Percentiles rank a stretch among this genome's conserved stretches.
phyloP scores from a whole-genome alignment of 2,329 filamentous ascomycete genomes.

The Monilinia fructigena region DNA sequence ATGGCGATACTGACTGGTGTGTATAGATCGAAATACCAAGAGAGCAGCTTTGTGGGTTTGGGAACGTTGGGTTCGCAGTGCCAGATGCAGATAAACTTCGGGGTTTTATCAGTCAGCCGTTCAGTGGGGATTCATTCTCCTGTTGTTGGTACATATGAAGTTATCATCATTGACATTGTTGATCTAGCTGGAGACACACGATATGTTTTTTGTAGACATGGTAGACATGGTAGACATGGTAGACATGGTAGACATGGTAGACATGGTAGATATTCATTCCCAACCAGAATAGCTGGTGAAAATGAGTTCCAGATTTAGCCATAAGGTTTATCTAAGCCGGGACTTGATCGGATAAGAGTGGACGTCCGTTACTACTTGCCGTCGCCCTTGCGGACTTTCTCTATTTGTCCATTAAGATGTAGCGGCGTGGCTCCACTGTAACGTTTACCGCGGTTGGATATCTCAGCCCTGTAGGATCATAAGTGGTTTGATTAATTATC shows the following conservation, averaged over 20 bases:
- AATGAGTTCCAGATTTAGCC: neutral
- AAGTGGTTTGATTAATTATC: neutral
- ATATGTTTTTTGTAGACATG: neutral
- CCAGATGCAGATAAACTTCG: neutral
- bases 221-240: neutral
- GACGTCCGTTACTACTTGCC: neutral
- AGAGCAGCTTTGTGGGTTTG: no score
- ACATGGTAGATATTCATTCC: neutral
- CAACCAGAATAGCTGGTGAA: neutral
- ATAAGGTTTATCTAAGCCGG: no score
- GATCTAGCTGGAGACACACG: neutral
- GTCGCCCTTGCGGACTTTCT: constrained; percentile 13
- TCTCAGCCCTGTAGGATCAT: constrained; percentile 14
- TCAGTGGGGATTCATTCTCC: neutral
- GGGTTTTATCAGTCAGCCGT: neutral
- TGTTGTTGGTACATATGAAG: no score
- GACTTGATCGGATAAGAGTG: neutral
- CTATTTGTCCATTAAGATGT: constrained; percentile 7
- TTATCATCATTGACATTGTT: neutral
- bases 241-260: neutral
- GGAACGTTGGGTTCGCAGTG: neutral
- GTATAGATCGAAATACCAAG: neutral
- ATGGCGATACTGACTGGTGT: neutral
- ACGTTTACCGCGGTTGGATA: neutral
- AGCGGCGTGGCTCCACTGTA: neutral